Percentiles rank a stretch among this genome's conserved stretches.
These are phyloP conservation scores for Starmerella ratchasimensis DNA, from an alignment of 805 yeast species.

Conservation along the genomic window DNA sequence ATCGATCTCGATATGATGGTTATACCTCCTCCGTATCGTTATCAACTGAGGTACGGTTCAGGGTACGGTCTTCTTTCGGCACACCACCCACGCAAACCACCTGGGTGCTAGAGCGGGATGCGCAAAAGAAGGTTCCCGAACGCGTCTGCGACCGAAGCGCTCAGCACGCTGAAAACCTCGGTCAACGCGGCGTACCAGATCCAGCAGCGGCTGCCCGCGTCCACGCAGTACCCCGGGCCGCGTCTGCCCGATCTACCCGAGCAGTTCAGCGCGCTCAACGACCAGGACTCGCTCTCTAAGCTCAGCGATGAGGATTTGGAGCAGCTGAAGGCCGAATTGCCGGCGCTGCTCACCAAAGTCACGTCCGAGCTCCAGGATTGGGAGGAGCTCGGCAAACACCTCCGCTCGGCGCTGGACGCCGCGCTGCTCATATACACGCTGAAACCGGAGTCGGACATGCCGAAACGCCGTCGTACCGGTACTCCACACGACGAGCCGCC, in stretches of 20 bases:
- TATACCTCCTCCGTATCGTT: no score
- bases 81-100: no score
- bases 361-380: constrained; percentile 9
- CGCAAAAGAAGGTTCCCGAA: constrained; percentile 13
- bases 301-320: constrained; percentile 7
- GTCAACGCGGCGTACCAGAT: constrained; percentile 7
- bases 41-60: no score
- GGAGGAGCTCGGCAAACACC: constrained; percentile 17
- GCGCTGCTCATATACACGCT: constrained; percentile 15
- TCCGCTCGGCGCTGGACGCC: constrained; percentile 20
- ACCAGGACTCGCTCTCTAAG: constrained; percentile 6
- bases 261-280: constrained; percentile 6
- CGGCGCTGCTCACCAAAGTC: background rate
- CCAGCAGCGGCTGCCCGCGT: constrained; percentile 10
- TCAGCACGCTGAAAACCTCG: constrained; percentile 8
- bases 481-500: background rate
- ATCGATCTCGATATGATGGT: no score
- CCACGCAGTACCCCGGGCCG: constrained; percentile 4
- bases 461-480: constrained; percentile 16
- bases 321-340: constrained; percentile 3
- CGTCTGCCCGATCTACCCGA: constrained; percentile 10
- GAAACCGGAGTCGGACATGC: constrained; percentile 12
- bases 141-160: constrained; percentile 10
- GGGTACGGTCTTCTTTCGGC: no score
- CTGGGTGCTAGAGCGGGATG: no score